Conservation (phyloP, 371 early-diverging fungal species). For the Mucor irregularis region DNA sequence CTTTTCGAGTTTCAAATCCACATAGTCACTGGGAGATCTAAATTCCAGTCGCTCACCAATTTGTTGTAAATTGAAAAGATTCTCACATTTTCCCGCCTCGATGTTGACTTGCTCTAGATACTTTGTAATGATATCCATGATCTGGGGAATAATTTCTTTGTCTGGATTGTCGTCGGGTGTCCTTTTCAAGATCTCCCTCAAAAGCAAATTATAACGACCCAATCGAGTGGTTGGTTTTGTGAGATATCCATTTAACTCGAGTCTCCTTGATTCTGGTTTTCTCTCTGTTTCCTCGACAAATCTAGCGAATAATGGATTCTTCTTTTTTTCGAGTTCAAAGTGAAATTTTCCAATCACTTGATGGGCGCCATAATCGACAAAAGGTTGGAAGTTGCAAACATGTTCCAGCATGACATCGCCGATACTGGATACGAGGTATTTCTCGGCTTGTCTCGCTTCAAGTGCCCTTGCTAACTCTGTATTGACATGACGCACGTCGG, state of each 20-base stretch:
- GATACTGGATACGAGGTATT: slow-evolving; percentile 71
- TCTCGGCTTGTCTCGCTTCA: slow-evolving; percentile 68
- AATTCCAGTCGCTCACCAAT: slow-evolving; percentile 62
- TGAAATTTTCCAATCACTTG: slow-evolving; percentile 81
- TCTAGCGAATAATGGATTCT: slow-evolving; percentile 65
- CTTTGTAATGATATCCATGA: slow-evolving; percentile 65
- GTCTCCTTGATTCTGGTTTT: slow-evolving; percentile 79
- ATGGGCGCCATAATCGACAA: slow-evolving; percentile 87
- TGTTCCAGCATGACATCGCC: slow-evolving; percentile 84
- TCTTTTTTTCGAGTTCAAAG: slow-evolving; percentile 76
- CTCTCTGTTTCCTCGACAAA: slow-evolving; percentile 78
- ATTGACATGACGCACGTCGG: slow-evolving; percentile 72
- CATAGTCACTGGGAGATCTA: slow-evolving; percentile 3
- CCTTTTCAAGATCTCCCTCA: slow-evolving; percentile 83
- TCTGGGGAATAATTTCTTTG: slow-evolving; percentile 62
- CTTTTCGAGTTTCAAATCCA: slow-evolving; percentile 50
- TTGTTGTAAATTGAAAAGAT: slow-evolving; percentile 36
- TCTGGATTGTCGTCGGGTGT: slow-evolving; percentile 85
- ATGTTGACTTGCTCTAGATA: slow-evolving; percentile 76
- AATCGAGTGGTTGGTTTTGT: slow-evolving; percentile 87
- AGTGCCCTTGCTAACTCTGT: slow-evolving; percentile 64
- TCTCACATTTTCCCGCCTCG: slow-evolving; percentile 84
- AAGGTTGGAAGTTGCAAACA: slow-evolving; percentile 71
- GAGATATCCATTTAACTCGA: slow-evolving; percentile 83
- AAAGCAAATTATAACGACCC: slow-evolving; percentile 86